Evolutionary conservation across 257 asterid species (phyloP).

Genomic region (Misopates orontium): DNA sequence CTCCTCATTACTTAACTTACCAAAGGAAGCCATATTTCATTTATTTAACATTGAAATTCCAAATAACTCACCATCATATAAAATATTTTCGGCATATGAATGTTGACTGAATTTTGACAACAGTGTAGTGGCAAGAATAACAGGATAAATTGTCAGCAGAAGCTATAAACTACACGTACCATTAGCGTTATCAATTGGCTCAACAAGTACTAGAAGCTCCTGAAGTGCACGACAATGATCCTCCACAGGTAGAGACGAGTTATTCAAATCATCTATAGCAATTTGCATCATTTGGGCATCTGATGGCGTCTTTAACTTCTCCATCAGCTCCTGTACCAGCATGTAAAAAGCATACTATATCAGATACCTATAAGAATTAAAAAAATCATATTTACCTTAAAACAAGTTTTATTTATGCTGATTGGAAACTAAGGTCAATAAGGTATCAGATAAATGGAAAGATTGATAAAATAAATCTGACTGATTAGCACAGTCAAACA

Average conservation of each 20-base stretch:
- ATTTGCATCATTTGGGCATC: slow-evolving; percentile 76
- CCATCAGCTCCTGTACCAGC: slow-evolving; percentile 64
- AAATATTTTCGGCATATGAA: neutral
- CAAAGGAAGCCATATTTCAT: slow-evolving; percentile 10
- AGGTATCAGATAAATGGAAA: slow-evolving; percentile 4
- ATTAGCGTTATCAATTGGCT: slow-evolving; percentile 87
- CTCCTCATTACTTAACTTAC: slow-evolving; percentile 16
- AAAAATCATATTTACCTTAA: neutral
- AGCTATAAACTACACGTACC: slow-evolving; percentile 41
- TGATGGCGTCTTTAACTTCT: slow-evolving; percentile 71
- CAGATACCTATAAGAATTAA: slow-evolving; percentile 15
- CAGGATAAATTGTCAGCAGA: slow-evolving; percentile 2
- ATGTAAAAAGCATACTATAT: slow-evolving; percentile 22
- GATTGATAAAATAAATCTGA: neutral
- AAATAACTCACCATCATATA: slow-evolving; percentile 17
- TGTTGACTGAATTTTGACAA: slow-evolving; percentile 10
- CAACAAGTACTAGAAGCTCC: slow-evolving; percentile 83
- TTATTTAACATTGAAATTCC: neutral
- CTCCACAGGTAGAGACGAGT: slow-evolving; percentile 58
- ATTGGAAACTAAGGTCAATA: slow-evolving; percentile 4
- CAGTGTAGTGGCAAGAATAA: neutral
- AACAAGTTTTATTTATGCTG: neutral
- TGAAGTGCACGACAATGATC: slow-evolving; percentile 76
- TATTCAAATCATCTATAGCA: slow-evolving; percentile 76
- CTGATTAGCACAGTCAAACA: slow-evolving; percentile 3